These are phyloP conservation scores for Ustanciosporium gigantosporum DNA, from an alignment of 1,284 basidiomycete genomes.

Conservation along the genomic window DNA sequence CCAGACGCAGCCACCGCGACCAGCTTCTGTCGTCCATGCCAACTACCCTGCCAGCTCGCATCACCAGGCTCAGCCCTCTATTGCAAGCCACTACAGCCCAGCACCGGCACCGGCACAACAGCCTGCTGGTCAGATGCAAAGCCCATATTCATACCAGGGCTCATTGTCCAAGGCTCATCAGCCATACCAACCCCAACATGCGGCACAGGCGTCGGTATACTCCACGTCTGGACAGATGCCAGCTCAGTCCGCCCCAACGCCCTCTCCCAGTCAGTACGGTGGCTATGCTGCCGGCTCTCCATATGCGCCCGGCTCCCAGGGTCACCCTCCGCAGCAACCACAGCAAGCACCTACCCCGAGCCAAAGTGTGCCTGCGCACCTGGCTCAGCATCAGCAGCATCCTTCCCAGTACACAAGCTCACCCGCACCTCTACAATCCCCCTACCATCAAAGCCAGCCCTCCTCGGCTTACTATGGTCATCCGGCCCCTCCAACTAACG, in stretches of 20 bases:
- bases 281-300: conserved; percentile 9
- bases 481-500: conserved; percentile 14
- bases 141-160: conserved; percentile 20
- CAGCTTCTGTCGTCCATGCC: conserved; percentile 32
- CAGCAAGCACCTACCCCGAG: conserved; percentile 17
- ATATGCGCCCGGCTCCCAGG: conserved; percentile 5
- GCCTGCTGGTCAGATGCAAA: conserved; percentile 13
- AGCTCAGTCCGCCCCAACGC: conserved; percentile 3
- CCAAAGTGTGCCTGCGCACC: conserved; percentile 31
- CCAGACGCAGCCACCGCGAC: conserved; percentile 17
- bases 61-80: conserved; percentile 44
- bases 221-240: conserved; percentile 23
- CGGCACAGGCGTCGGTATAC: conserved; percentile 24
- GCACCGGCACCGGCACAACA: conserved; percentile 13
- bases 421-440: conserved; percentile 11
- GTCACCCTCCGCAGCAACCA: not conserved
- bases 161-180: conserved; percentile 9
- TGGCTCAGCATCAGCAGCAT: conserved; percentile 15
- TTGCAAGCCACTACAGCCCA: conserved; percentile 45
- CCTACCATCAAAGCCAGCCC: conserved; percentile 1
- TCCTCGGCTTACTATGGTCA: conserved; percentile 35
- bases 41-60: conserved; percentile 22
- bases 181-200: conserved; percentile 16
- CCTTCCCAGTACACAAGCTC: conserved; percentile 13
- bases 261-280: conserved; percentile 13